Base-by-base conservation (phyloP, 768 basidiomycete genomes). In the Mycena alexandri region DNA sequence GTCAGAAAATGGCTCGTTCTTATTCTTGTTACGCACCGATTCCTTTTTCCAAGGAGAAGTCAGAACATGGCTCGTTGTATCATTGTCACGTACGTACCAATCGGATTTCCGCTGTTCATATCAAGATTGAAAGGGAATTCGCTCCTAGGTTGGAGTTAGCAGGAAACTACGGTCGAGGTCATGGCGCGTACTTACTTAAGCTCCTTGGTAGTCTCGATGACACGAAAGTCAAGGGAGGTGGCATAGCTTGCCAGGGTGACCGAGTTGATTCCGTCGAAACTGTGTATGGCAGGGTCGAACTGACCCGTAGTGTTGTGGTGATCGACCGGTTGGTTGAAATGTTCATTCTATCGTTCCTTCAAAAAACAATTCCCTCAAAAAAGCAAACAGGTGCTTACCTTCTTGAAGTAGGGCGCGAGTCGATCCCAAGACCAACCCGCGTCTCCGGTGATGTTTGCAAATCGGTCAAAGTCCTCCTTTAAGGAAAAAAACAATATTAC, bases 301-400 rank as follows among this genome's bases (percentile, higher is more conserved):
- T 80, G 70, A 24, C 74, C 76, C 2, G 69, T 68, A 16, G 71
- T 76, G 63, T 79, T 71, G 65, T 78, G 80, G 41, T 67, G 41
- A 61, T 79, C 78, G 6, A 66, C 67, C 10, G 80, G 78, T 17
- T 69, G 63, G 4, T 51, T 68, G 29, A 75, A 72, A 9, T 61
- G 60, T 61, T 80, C 80, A 52, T 70, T 72, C 80, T 80, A 6
- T 12, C 12, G n/a, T 11, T 5, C 3, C 38, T 12, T 22, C 17
- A 52, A 25, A 51, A 17, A 57, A n/a, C n/a, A n/a, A n/a, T n/a
- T n/a, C 25, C 0, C 46, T 22, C 2, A 17, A 24, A 8, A 43
- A 24, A 2, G 24, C 9, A 17, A 54, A 22, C 5, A 4, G 19
- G 17, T 14, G 14, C 8, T 29, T 29, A 71, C 74, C 60, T 71